Percentiles rank a stretch among this genome's conserved stretches.
Conservation (phyloP, 2,329 filamentous ascomycete species). For the Epichloe sp. region DNA sequence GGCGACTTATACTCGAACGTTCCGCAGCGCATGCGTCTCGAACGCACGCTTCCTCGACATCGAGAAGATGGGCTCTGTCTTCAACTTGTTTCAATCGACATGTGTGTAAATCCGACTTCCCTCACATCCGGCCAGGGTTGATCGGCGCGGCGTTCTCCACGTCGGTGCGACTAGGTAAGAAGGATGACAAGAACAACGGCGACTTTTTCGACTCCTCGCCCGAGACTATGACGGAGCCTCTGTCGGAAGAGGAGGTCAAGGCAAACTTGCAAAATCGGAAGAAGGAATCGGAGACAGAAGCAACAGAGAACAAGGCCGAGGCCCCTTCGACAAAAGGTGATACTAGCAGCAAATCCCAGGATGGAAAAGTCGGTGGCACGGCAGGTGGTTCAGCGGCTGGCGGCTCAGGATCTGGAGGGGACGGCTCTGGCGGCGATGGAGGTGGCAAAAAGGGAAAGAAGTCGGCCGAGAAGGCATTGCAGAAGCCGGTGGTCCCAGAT, state of each 20-base stretch:
- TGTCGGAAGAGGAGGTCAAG: slow-evolving; percentile 40
- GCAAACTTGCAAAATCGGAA: slow-evolving; percentile 36
- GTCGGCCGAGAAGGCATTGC: slow-evolving; percentile 58
- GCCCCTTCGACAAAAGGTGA: slow-evolving; percentile 33
- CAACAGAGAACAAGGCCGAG: slow-evolving; percentile 32
- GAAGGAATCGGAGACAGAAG: slow-evolving; percentile 29
- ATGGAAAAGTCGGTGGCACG: slow-evolving; percentile 34
- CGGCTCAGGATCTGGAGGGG: slow-evolving; percentile 32
- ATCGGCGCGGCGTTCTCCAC: slow-evolving; percentile 24
- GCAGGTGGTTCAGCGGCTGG: slow-evolving; percentile 42
- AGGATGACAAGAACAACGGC: slow-evolving; percentile 27
- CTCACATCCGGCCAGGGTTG: slow-evolving; percentile 15
- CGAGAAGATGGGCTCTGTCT: slow-evolving; percentile 16
- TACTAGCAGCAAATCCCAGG: slow-evolving; percentile 24
- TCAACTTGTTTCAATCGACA: slow-evolving; percentile 16
- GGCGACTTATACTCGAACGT: slow-evolving; percentile 25
- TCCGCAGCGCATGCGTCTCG: slow-evolving; percentile 16
- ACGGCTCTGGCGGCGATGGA: slow-evolving; percentile 44
- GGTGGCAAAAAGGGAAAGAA: slow-evolving; percentile 60
- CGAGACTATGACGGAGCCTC: slow-evolving; percentile 28
- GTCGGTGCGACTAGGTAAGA: slow-evolving; percentile 19
- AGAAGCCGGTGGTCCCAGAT: slow-evolving; percentile 83
- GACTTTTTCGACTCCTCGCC: slow-evolving; percentile 38
- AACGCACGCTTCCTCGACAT: slow-evolving; percentile 11
- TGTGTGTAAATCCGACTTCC: slow-evolving; percentile 20